These are phyloP conservation scores for Metschnikowia koreensis DNA, from an alignment of 805 yeast genomes.

Conservation along the genomic window DNA sequence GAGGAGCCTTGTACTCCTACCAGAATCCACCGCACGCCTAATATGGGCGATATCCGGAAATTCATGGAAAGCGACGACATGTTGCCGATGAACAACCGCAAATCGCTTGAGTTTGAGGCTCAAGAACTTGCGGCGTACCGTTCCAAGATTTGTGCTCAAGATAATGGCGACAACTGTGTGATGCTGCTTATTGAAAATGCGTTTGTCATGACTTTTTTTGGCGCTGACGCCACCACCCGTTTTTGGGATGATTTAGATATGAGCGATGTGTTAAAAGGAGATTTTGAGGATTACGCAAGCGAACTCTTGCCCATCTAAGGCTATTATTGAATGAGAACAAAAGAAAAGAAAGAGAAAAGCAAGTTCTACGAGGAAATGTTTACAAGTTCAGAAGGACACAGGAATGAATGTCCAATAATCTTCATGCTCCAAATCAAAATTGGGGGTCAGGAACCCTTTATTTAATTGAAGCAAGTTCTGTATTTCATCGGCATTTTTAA, in stretches of 20 bases:
- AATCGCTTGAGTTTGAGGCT: slow-evolving; percentile 16
- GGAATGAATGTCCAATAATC: too few species aligned
- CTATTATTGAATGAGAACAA: not conserved
- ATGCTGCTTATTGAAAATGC: slow-evolving; percentile 18
- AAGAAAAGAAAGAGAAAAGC: not conserved
- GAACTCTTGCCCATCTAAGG: not conserved
- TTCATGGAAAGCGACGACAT: slow-evolving; percentile 8
- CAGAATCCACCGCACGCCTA: slow-evolving; percentile 16
- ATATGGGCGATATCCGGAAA: slow-evolving; percentile 11
- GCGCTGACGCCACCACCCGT: slow-evolving; percentile 2
- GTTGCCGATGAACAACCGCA: slow-evolving; percentile 18
- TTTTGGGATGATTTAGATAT: slow-evolving; percentile 18
- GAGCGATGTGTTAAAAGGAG: slow-evolving; percentile 10
- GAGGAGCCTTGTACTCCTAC: slow-evolving; percentile 6
- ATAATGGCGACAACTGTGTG: slow-evolving; percentile 1
- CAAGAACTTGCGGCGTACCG: slow-evolving; percentile 9
- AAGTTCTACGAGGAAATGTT: not conserved
- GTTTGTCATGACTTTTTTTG: slow-evolving; percentile 16
- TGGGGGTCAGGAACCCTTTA: too few species aligned
- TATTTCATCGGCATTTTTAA: too few species aligned
- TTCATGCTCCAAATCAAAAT: too few species aligned
- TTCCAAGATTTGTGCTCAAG: slow-evolving; percentile 1
- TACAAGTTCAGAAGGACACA: too few species aligned
- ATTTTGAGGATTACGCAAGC: not conserved
- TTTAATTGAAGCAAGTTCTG: too few species aligned